These are phyloP conservation scores for Zelonia costaricensis DNA, from an alignment of 208 protist genomes.

Conservation along the genomic window DNA sequence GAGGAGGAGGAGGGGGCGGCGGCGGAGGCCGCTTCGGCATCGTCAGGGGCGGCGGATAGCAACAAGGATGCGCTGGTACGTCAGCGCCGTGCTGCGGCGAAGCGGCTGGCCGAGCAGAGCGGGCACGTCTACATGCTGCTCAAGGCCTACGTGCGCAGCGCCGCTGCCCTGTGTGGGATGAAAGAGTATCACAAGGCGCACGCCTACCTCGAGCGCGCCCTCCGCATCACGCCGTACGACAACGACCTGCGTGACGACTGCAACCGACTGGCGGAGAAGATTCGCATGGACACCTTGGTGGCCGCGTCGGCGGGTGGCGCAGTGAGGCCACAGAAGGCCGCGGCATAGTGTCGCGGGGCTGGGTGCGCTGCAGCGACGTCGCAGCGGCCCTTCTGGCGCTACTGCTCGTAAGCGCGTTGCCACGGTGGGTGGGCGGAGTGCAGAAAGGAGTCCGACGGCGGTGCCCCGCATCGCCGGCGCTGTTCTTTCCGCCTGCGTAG, in stretches of 20 bases:
- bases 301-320: conserved; percentile 45
- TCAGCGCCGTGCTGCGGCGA: conserved; percentile 60
- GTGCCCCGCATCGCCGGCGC: too few relatives aligned
- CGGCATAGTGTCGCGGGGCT: neutral
- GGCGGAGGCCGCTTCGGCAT: neutral
- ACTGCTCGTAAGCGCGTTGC: too few relatives aligned
- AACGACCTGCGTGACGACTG: conserved; percentile 90
- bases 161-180: conserved; percentile 80
- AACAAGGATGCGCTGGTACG: conserved; percentile 29
- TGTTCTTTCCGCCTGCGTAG: too few relatives aligned
- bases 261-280: conserved; percentile 85
- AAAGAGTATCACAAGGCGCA: conserved; percentile 77
- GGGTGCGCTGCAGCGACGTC: neutral
- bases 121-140: conserved; percentile 90
- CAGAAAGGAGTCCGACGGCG: neutral
- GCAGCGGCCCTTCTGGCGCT: too few relatives aligned
- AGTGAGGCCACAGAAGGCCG: neutral
- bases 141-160: conserved; percentile 90
- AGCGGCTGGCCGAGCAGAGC: conserved; percentile 70
- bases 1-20: conserved; percentile 31
- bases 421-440: neutral
- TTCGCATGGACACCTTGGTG: conserved; percentile 89
- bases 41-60: conserved; percentile 1
- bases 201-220: conserved; percentile 69
- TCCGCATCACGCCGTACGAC: conserved; percentile 93